Percentiles rank a stretch among this genome's conserved stretches.
Evolutionary conservation across 2,329 filamentous ascomycete species (phyloP).

Genomic region (Cladophialophora carrionii): DNA sequence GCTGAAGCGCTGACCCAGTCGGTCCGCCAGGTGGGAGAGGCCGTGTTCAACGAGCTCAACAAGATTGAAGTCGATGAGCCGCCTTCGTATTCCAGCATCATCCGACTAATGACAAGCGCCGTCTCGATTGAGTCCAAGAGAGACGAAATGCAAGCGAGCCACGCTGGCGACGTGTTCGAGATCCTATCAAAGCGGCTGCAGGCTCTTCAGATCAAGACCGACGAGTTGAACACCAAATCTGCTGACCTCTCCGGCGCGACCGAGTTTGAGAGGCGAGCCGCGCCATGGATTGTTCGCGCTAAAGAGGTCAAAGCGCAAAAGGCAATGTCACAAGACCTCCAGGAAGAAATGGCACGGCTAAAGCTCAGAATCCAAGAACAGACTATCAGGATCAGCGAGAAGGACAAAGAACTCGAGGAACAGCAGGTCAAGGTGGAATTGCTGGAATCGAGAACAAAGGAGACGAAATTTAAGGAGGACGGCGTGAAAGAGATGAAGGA

Average conservation of each 20-base stretch:
- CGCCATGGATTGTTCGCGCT: constrained; percentile 83
- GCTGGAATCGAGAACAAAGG: constrained; percentile 82
- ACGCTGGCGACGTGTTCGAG: constrained; percentile 28
- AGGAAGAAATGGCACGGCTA: constrained; percentile 79
- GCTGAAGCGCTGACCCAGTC: constrained; percentile 69
- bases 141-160: constrained; percentile 5
- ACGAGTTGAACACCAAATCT: constrained; percentile 71
- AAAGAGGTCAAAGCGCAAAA: constrained; percentile 82
- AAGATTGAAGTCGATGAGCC: constrained; percentile 57
- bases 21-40: constrained; percentile 67
- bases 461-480: constrained; percentile 74
- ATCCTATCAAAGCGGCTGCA: constrained; percentile 30
- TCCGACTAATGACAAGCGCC: constrained; percentile 23
- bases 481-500: constrained; percentile 50
- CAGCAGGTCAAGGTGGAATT: constrained; percentile 73
- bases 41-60: constrained; percentile 67
- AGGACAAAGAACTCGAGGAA: constrained; percentile 83
- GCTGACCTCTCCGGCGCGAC: constrained; percentile 71
- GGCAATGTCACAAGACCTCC: constrained; percentile 76
- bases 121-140: constrained; percentile 6
- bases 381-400: constrained; percentile 69
- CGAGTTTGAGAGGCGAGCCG: constrained; percentile 71
- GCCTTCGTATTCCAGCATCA: constrained; percentile 27
- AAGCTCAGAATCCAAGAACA: constrained; percentile 80
- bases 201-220: constrained; percentile 38